phyloP scores from a whole-genome alignment of 148 eudicot species.

The Spergularia bocconei region DNA sequence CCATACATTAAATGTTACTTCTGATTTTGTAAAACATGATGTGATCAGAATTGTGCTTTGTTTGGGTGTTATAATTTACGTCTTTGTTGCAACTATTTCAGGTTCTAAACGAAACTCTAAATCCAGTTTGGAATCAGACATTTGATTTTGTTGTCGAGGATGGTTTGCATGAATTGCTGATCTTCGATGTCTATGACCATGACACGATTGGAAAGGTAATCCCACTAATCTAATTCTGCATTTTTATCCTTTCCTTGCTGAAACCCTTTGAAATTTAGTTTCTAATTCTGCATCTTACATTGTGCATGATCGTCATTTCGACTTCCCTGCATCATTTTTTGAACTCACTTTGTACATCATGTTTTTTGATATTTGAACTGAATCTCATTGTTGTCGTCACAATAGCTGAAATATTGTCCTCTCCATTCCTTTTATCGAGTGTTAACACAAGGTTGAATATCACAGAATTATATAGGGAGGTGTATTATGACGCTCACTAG shows the following conservation, averaged over 20 bases:
- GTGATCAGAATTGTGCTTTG: neutral
- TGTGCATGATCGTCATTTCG: neutral
- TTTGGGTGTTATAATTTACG: neutral
- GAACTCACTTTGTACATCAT: neutral
- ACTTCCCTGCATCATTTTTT: neutral
- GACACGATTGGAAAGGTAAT: slow-evolving; percentile 93
- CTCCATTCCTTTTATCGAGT: neutral
- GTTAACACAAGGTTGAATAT: slow-evolving; percentile 5
- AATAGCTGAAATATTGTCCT: neutral
- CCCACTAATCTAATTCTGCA: neutral
- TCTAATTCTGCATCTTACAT: neutral
- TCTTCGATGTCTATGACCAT: slow-evolving; percentile 77
- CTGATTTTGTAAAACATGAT: neutral
- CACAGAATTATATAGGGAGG: slow-evolving; percentile 45
- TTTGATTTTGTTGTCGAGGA: slow-evolving; percentile 90
- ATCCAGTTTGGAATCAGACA: slow-evolving; percentile 95
- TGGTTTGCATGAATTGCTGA: slow-evolving; percentile 75
- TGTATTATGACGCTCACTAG: slow-evolving; percentile 46
- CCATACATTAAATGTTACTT: neutral
- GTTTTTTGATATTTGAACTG: neutral
- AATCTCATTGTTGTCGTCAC: neutral
- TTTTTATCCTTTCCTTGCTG: neutral
- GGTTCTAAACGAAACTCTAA: slow-evolving; percentile 70
- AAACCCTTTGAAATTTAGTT: neutral
- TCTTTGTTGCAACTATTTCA: slow-evolving; percentile 28